Percentiles rank a stretch among this genome's conserved stretches.
Conservation (phyloP, 805 yeast genomes). For the Kuraishia ogatae region DNA sequence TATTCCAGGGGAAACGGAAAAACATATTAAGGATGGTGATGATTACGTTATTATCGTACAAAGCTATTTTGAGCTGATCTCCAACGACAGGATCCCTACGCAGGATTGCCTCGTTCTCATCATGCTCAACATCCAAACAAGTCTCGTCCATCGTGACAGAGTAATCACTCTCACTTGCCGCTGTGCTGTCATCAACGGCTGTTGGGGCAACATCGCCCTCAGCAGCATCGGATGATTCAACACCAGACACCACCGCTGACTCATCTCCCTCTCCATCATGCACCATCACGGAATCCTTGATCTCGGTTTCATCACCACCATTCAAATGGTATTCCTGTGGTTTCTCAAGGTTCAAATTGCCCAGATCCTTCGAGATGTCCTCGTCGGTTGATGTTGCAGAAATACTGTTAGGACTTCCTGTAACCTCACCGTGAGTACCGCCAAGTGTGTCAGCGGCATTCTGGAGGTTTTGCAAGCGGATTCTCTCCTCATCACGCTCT, state of each 20-base stretch:
- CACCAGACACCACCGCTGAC: constrained; percentile 3
- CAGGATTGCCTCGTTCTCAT: constrained; percentile 20
- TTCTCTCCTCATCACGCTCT: constrained; percentile 62
- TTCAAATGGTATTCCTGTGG: constrained; percentile 1
- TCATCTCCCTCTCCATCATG: not conserved
- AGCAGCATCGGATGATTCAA: constrained; percentile 4
- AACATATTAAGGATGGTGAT: constrained; percentile 64
- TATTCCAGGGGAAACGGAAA: constrained; percentile 90
- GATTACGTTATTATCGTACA: constrained; percentile 67
- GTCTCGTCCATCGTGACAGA: constrained; percentile 25
- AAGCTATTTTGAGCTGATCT: constrained; percentile 74
- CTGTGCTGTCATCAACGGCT: constrained; percentile 25
- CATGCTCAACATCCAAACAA: constrained; percentile 9
- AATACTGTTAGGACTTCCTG: not conserved
- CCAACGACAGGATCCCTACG: constrained; percentile 70
- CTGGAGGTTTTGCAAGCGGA: constrained; percentile 32
- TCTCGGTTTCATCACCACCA: not conserved
- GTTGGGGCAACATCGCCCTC: constrained; percentile 12
- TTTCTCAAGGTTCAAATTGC: constrained; percentile 14
- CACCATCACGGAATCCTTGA: not conserved
- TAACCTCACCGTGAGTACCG: constrained; percentile 1
- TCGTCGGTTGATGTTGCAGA: constrained; percentile 20
- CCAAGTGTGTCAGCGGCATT: constrained; percentile 7
- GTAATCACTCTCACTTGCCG: constrained; percentile 23
- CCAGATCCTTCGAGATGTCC: constrained; percentile 24